Evolutionary conservation across 2,329 filamentous ascomycete genomes (phyloP), one percentile per base, ranked within the genome.

Genomic region (Fusarium multiceps): DNA sequence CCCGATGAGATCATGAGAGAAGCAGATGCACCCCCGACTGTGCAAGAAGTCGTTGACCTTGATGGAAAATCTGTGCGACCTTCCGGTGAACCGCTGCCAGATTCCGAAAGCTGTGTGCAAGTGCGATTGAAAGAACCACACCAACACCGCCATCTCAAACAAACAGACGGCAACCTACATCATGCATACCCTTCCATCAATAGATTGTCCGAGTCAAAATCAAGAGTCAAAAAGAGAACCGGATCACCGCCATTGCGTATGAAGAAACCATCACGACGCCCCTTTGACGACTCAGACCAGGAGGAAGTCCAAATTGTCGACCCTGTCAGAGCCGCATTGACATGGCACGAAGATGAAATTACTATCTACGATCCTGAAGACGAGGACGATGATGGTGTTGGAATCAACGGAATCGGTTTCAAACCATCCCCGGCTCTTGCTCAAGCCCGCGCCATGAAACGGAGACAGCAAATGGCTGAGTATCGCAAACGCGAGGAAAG

Each of bases 281-380:
- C 72, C 20, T 63, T 60, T 23, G 75, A 73, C 21, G 65, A 67
- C n/a, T 74, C 72, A 30, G 66, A 66, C 18, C 78, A 81, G 11
- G 77, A 80, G 11, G 81, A 80, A 14, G 72, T 75, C 14, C 71
- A 78, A 43, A 77, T 87, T 28, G 78, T 83, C 55, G 87, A 89
- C 57, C 86, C 87, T 0, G 75, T 89, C 12, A 83, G 88, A 37
- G 87, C 88, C 9, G 84, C 87, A 4, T 80, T 90, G 55, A 91
- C 89, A 3, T 91, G 89, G 89, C 88, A 88, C 72, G 88, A 90
- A 68, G 86, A 90, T 70, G 89, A 91, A 74, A 91, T 91, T 64
- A 91, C 89, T 3, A 83, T 90, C 28, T 89, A 90, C 76, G 86
- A 90, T 70, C 87, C 88, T 1, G 82, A 88, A 42, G 89, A 91